Evolutionary conservation across 192 early-diverging fungal species (phyloP).

Genomic region (Dispira parvispora): DNA sequence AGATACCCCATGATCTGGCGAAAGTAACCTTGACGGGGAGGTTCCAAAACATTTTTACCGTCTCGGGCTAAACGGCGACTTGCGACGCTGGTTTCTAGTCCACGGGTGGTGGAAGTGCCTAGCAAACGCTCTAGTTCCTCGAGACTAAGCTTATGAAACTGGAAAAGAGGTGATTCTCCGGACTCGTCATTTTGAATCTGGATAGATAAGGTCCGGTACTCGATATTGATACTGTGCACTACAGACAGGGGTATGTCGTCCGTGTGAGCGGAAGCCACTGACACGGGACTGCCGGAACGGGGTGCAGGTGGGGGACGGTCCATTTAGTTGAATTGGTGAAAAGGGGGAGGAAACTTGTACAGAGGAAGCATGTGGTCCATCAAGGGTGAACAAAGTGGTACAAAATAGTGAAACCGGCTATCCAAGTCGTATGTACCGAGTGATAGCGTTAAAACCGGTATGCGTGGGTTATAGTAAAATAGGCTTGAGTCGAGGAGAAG

Average conservation of each 20-base stretch:
- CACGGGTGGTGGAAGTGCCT: not conserved
- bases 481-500: no score
- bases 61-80: not conserved
- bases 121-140: not conserved
- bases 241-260: not conserved
- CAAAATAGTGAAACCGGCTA: no score
- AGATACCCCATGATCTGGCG: constrained; percentile 29
- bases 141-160: constrained; percentile 1
- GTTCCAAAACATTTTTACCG: constrained; percentile 10
- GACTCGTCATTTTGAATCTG: not conserved
- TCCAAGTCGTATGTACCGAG: no score
- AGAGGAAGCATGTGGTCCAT: no score
- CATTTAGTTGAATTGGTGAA: no score
- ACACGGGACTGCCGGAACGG: not conserved
- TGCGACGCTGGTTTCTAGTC: not conserved
- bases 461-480: no score
- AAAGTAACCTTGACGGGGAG: constrained; percentile 19
- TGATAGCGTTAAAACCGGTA: no score
- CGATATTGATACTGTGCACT: constrained; percentile 11
- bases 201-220: constrained; percentile 11
- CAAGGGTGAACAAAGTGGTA: no score
- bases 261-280: not conserved
- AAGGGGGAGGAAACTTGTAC: no score
- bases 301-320: no score
- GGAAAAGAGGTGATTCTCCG: not conserved